Evolutionary conservation across 108 stramenopile genomes (phyloP).

Genomic region (Aurantiochytrium sp.): DNA sequence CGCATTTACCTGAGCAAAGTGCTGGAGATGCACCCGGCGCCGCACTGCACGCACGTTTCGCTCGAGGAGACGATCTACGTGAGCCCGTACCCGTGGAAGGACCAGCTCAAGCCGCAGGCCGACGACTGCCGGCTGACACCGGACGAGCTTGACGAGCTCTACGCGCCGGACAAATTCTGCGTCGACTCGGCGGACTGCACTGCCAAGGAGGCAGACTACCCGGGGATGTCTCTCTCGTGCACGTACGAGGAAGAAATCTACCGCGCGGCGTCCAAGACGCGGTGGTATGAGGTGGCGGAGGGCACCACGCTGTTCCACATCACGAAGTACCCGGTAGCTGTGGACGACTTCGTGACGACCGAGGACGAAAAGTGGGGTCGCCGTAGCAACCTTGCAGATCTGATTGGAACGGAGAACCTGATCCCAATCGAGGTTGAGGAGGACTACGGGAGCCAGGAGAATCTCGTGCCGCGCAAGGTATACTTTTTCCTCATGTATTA

Average conservation of each 20-base stretch:
- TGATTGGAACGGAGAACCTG: constrained; percentile 45
- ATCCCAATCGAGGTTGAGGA: constrained; percentile 64
- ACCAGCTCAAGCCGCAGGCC: background rate
- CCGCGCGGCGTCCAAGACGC: constrained; percentile 37
- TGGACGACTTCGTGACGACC: constrained; percentile 29
- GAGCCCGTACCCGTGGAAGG: constrained; percentile 49
- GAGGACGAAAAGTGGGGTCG: constrained; percentile 53
- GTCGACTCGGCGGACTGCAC: background rate
- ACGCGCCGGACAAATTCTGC: background rate
- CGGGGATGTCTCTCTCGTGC: constrained; percentile 52
- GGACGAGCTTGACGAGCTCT: background rate
- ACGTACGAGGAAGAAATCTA: constrained; percentile 68
- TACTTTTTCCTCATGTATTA: constrained; percentile 64
- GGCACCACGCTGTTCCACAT: constrained; percentile 53
- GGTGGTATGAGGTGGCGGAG: constrained; percentile 71
- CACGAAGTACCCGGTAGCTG: constrained; percentile 62
- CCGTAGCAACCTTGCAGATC: constrained; percentile 32
- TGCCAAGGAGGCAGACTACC: background rate
- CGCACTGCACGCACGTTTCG: constrained; percentile 49
- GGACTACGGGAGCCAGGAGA: constrained; percentile 47
- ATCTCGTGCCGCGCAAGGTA: constrained; percentile 63
- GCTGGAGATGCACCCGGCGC: constrained; percentile 69
- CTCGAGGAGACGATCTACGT: constrained; percentile 50
- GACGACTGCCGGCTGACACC: constrained; percentile 32
- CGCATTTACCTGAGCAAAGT: constrained; percentile 67